phyloP scores from a whole-genome alignment of 495 filamentous ascomycete genomes.

The Podospora sp. region DNA sequence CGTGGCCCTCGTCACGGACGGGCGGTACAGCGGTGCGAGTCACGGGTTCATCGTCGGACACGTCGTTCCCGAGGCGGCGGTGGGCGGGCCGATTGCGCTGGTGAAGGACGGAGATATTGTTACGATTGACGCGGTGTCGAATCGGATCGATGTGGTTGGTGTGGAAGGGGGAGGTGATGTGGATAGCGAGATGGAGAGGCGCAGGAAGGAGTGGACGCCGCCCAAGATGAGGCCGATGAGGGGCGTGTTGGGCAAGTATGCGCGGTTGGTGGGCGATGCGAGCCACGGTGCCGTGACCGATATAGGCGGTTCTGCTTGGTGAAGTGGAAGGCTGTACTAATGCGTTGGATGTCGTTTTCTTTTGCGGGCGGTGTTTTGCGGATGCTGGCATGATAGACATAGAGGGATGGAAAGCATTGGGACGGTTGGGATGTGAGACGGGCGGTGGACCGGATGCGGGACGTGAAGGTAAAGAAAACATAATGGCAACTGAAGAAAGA shows the following conservation, averaged over 20 bases:
- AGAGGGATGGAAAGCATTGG: neutral
- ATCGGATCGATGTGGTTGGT: slow-evolving; percentile 70
- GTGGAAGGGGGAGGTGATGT: slow-evolving; percentile 20
- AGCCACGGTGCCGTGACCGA: slow-evolving; percentile 60
- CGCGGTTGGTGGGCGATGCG: slow-evolving; percentile 58
- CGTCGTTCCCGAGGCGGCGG: slow-evolving; percentile 85
- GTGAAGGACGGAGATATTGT: slow-evolving; percentile 81
- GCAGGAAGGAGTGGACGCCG: slow-evolving; percentile 71
- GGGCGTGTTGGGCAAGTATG: slow-evolving; percentile 91
- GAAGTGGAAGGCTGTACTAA: neutral
- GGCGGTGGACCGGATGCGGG: neutral
- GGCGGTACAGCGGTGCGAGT: slow-evolving; percentile 84
- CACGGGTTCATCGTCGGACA: slow-evolving; percentile 97
- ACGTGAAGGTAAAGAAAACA: neutral
- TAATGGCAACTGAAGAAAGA: neutral
- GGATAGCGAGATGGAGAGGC: slow-evolving; percentile 69
- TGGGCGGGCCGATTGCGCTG: slow-evolving; percentile 80
- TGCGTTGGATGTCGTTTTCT: neutral
- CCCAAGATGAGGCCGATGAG: slow-evolving; percentile 76
- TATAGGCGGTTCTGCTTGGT: slow-evolving; percentile 32
- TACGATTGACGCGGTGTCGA: slow-evolving; percentile 82
- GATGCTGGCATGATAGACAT: neutral
- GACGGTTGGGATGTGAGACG: neutral
- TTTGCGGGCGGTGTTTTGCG: slow-evolving; percentile 6
- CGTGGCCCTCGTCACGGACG: slow-evolving; percentile 91